Conservation (phyloP, 495 filamentous ascomycete genomes). For the Neurospora terricola region DNA sequence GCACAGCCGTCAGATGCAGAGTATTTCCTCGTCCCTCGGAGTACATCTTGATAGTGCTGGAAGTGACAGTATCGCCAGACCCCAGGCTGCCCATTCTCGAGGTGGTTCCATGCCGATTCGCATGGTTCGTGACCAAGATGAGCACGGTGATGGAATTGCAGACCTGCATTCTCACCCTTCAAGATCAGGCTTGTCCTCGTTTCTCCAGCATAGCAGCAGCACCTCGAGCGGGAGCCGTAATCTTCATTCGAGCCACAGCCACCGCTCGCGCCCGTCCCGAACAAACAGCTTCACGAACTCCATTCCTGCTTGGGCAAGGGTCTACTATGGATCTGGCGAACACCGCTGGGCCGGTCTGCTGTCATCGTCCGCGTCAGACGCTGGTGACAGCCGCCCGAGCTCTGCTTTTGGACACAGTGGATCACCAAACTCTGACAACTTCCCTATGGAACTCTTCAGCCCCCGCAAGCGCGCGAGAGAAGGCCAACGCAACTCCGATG, state of each 20-base stretch:
- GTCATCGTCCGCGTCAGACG: constrained; percentile 31
- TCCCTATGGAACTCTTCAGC: constrained; percentile 39
- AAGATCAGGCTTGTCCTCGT: constrained; percentile 30
- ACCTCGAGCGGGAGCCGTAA: constrained; percentile 29
- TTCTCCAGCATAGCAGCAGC: constrained; percentile 28
- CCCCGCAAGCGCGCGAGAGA: constrained; percentile 40
- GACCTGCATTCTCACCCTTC: constrained; percentile 41
- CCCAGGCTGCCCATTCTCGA: constrained; percentile 25
- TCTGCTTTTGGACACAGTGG: constrained; percentile 23
- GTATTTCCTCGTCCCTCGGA: constrained; percentile 41
- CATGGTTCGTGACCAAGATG: constrained; percentile 41
- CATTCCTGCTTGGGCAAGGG: constrained; percentile 55
- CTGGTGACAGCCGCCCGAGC: constrained; percentile 32
- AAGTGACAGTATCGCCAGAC: constrained; percentile 32
- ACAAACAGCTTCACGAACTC: constrained; percentile 45
- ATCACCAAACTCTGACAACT: constrained; percentile 38
- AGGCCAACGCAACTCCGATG: constrained; percentile 12
- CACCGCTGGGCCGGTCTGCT: constrained; percentile 33
- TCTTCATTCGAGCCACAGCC: constrained; percentile 36
- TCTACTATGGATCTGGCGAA: constrained; percentile 48
- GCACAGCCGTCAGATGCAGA: constrained; percentile 40
- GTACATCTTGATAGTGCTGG: constrained; percentile 25
- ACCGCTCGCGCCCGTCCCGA: constrained; percentile 20
- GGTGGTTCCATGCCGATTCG: constrained; percentile 20
- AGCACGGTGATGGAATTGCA: constrained; percentile 44